Evolutionary conservation across 164 flowering plant species (phyloP).

Genomic region (Kalanchoe fedtschenkoi): DNA sequence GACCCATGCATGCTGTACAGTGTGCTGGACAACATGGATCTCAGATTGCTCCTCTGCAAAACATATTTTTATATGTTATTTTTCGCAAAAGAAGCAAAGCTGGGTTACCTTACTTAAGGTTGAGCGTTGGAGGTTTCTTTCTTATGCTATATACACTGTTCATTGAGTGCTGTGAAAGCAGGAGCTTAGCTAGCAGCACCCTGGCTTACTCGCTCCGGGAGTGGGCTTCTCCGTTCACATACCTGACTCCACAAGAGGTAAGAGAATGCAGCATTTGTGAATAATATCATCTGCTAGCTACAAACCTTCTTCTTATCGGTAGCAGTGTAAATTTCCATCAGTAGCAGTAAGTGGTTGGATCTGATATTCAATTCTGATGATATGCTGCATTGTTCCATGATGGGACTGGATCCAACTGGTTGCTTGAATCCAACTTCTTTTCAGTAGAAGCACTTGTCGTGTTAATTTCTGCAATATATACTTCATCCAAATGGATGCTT

Average conservation of each 20-base stretch:
- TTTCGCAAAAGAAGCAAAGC: not conserved
- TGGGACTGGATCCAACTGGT: not conserved
- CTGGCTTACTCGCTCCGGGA: not conserved
- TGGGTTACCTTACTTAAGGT: not conserved
- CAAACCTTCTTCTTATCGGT: not conserved
- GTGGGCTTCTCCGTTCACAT: not conserved
- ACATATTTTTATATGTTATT: not conserved
- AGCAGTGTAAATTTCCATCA: not conserved
- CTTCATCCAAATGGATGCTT: not conserved
- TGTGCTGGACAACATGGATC: not conserved
- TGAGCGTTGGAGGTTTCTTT: not conserved
- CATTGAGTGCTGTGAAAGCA: not conserved
- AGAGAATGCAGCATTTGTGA: constrained; percentile 2
- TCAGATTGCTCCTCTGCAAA: not conserved
- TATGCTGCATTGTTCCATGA: not conserved
- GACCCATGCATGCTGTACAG: not conserved
- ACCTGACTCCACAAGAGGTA: constrained; percentile 6
- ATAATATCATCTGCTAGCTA: not conserved
- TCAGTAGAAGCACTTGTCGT: not conserved
- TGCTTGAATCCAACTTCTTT: no score
- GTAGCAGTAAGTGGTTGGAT: not conserved
- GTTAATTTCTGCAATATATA: not conserved
- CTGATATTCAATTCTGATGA: no score
- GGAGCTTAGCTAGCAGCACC: no score
- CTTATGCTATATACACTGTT: not conserved